Conservation (phyloP, 345 rosid genomes). For the Boechera stricta region DNA sequence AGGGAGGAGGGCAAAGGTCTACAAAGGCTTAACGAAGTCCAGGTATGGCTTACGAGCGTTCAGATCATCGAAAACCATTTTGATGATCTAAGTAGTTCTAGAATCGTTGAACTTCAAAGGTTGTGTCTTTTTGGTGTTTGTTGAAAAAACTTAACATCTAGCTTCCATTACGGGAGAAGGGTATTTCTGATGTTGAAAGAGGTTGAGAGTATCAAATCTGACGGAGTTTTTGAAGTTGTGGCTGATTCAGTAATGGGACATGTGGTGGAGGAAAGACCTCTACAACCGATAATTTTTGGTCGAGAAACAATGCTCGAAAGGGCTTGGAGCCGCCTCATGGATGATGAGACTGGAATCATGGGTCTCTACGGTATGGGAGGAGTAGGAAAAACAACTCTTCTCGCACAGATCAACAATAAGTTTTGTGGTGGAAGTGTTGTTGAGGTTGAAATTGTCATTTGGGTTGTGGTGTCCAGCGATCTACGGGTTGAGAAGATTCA, state of each 20-base stretch:
- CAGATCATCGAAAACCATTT: not conserved
- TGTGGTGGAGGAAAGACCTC: not conserved
- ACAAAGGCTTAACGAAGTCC: not conserved
- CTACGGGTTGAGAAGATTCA: constrained; percentile 9
- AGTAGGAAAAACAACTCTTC: constrained; percentile 44
- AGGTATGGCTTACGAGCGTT: constrained; percentile 12
- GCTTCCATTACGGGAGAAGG: not conserved
- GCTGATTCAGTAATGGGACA: not conserved
- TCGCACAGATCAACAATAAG: constrained; percentile 30
- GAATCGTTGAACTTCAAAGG: not conserved
- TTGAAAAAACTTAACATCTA: not conserved
- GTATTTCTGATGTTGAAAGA: not conserved
- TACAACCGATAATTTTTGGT: constrained; percentile 6
- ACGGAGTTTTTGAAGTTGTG: constrained; percentile 19
- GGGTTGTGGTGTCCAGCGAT: constrained; percentile 26
- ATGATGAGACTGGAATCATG: not conserved
- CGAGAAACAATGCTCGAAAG: constrained; percentile 1
- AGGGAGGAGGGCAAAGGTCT: not conserved
- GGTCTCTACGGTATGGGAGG: constrained; percentile 36
- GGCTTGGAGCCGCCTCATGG: constrained; percentile 12
- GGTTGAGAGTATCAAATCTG: not conserved
- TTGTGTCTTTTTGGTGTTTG: constrained; percentile 7
- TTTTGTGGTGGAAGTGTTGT: not conserved
- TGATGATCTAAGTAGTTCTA: not conserved
- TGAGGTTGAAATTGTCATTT: constrained; percentile 17